Percentiles rank a stretch among this genome's conserved stretches.
Evolutionary conservation across 371 early-diverging fungal species (phyloP).

Genomic region (Rhizopus stolonifer): DNA sequence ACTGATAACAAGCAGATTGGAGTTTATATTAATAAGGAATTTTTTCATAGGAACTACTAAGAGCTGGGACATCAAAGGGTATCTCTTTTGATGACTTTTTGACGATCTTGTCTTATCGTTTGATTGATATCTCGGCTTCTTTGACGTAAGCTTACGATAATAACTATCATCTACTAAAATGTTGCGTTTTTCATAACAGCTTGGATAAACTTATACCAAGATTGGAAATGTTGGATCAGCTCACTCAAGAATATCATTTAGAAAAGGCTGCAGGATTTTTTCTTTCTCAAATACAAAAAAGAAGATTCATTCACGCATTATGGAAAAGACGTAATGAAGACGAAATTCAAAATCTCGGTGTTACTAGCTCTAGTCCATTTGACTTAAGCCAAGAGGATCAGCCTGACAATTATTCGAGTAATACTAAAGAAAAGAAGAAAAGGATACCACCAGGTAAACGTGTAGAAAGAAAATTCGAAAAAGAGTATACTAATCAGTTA

Average conservation of each 20-base stretch:
- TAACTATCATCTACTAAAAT: background rate
- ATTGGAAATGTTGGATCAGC: conserved; percentile 40
- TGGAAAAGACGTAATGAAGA: conserved; percentile 50
- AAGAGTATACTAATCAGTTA: background rate
- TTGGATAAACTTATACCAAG: conserved; percentile 42
- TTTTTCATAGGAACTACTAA: conserved; percentile 36
- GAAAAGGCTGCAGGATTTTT: conserved; percentile 50
- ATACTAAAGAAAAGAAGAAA: conserved; percentile 8
- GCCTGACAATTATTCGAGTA: conserved; percentile 5
- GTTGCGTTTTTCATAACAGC: conserved; percentile 12
- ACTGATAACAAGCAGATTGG: too few species aligned
- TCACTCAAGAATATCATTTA: conserved; percentile 41
- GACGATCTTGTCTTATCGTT: conserved; percentile 52
- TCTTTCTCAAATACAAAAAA: conserved; percentile 37
- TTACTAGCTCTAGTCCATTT: conserved; percentile 14
- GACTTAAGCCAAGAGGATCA: conserved; percentile 7
- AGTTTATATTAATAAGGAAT: background rate
- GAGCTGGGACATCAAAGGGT: conserved; percentile 43
- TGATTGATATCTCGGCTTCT: conserved; percentile 51
- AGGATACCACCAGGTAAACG: conserved; percentile 19
- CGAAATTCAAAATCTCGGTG: conserved; percentile 35
- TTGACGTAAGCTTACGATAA: conserved; percentile 50
- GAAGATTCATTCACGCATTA: conserved; percentile 36
- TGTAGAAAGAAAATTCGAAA: background rate
- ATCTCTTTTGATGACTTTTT: conserved; percentile 57